Base-by-base conservation (phyloP, 495 filamentous ascomycete species). In the Trichoderma orchidacearum region DNA sequence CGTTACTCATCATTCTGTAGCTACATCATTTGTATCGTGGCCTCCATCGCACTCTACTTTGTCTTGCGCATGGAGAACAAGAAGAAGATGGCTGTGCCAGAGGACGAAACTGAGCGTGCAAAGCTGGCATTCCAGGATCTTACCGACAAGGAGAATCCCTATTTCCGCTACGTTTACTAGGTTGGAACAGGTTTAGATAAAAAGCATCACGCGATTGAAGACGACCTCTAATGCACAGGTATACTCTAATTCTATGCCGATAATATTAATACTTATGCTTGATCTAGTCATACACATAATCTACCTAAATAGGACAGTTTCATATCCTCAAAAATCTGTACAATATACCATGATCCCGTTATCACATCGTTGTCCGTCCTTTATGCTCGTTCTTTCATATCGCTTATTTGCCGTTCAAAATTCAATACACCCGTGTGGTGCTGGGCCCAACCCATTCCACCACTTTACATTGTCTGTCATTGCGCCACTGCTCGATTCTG, bases 141-240 rank as follows among this genome's bases (percentile, higher is more conserved):
- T 59, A 90, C 87, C 2, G 87, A 90, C 62, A 81, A 77, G 66
- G 73, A 90, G 67, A 90, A 90, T 61, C 76, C 79, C 2, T 85
- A 84, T 60, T 92, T 90, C 61, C 70, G 78, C 66, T 90, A 89
- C 60, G 81, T 83, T 18, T 55, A 55, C 53, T 55, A 27, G n/a
- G 18, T 12, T 6, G 7, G 18, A 13, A 27, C 8, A 3, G 6
- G 5, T n/a, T n/a, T n/a, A n/a, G n/a, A n/a, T n/a, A n/a, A n/a
- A n/a, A n/a, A n/a, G n/a, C n/a, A n/a, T n/a, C n/a, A n/a, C n/a
- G n/a, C n/a, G n/a, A n/a, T n/a, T n/a, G n/a, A n/a, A n/a, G n/a
- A n/a, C n/a, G n/a, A n/a, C n/a, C n/a, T n/a, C n/a, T n/a, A n/a
- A n/a, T n/a, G n/a, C n/a, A n/a, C n/a, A n/a, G n/a, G n/a, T n/a